Evolutionary conservation across 352 stramenopile genomes (phyloP).

Genomic region (Phytophthora colocasiae): DNA sequence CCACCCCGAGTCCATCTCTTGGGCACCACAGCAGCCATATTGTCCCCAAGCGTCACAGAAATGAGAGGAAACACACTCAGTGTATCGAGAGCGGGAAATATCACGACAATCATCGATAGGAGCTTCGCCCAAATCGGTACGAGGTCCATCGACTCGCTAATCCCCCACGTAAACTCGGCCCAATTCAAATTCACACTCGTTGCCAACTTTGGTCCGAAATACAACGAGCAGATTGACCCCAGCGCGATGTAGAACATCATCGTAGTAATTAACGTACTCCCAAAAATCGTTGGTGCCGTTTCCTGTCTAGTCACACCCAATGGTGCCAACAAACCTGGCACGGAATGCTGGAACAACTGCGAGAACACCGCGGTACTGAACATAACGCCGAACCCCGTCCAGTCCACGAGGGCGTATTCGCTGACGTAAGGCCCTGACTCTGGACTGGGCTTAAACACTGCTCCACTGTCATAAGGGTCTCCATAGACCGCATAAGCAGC

Average conservation of each 20-base stretch:
- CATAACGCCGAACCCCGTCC: slow-evolving; percentile 87
- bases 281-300: slow-evolving; percentile 76
- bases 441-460: slow-evolving; percentile 2
- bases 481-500: slow-evolving; percentile 75
- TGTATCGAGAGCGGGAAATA: slow-evolving; percentile 91
- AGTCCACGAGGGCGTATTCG: slow-evolving; percentile 68
- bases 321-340: slow-evolving; percentile 84
- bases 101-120: slow-evolving; percentile 83
- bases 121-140: slow-evolving; percentile 67
- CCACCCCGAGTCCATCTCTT: slow-evolving; percentile 44
- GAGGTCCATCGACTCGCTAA: slow-evolving; percentile 50
- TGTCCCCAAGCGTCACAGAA: slow-evolving; percentile 92
- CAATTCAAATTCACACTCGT: slow-evolving; percentile 94
- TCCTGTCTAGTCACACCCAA: slow-evolving; percentile 66
- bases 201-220: slow-evolving; percentile 83
- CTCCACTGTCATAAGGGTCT: slow-evolving; percentile 69
- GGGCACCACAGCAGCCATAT: slow-evolving; percentile 77
- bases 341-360: slow-evolving; percentile 92
- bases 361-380: slow-evolving; percentile 92
- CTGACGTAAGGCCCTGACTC: slow-evolving; percentile 55
- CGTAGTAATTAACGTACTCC: slow-evolving; percentile 83
- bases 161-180: slow-evolving; percentile 87
- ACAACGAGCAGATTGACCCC: slow-evolving; percentile 77
- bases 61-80: slow-evolving; percentile 93
- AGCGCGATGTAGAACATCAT: slow-evolving; percentile 87